Evolutionary conservation across 495 filamentous ascomycete species (phyloP).

Genomic region (Penicillium robsamsonii): DNA sequence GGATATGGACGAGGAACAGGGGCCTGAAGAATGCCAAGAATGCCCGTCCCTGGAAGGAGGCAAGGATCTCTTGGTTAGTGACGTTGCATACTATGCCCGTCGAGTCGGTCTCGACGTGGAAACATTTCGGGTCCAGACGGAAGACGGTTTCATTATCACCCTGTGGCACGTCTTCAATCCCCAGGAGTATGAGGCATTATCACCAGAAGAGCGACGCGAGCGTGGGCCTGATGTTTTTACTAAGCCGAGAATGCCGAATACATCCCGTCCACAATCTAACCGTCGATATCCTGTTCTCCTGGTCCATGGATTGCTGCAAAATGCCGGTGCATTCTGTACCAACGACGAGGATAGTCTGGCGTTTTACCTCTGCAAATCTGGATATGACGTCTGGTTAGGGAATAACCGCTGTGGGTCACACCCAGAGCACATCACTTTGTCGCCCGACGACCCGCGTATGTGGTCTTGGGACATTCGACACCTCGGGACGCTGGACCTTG

Average conservation of each 20-base stretch:
- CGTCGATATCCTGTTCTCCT: slow-evolving; percentile 84
- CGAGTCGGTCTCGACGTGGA: slow-evolving; percentile 87
- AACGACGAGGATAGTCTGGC: slow-evolving; percentile 90
- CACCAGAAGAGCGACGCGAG: slow-evolving; percentile 32
- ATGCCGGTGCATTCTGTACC: slow-evolving; percentile 80
- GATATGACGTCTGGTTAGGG: slow-evolving; percentile 96
- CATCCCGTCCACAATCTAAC: slow-evolving; percentile 27
- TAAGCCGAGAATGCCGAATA: slow-evolving; percentile 14
- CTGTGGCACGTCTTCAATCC: slow-evolving; percentile 92
- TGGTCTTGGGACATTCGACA: slow-evolving; percentile 97
- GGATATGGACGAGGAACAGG: slow-evolving; percentile 37
- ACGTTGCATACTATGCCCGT: slow-evolving; percentile 84
- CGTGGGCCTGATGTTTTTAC: slow-evolving; percentile 36
- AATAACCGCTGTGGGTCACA: slow-evolving; percentile 89
- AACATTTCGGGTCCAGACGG: slow-evolving; percentile 80
- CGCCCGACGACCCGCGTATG: slow-evolving; percentile 80
- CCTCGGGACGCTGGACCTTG: slow-evolving; percentile 89
- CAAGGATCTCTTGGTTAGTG: slow-evolving; percentile 70
- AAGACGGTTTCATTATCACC: slow-evolving; percentile 88
- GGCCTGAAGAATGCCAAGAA: slow-evolving; percentile 56
- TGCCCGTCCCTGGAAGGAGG: slow-evolving; percentile 76
- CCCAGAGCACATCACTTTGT: slow-evolving; percentile 70
- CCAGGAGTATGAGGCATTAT: slow-evolving; percentile 58
- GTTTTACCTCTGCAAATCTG: slow-evolving; percentile 86
- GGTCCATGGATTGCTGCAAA: slow-evolving; percentile 87